Conservation (phyloP, 768 basidiomycete species). For the Phaffia australis region DNA sequence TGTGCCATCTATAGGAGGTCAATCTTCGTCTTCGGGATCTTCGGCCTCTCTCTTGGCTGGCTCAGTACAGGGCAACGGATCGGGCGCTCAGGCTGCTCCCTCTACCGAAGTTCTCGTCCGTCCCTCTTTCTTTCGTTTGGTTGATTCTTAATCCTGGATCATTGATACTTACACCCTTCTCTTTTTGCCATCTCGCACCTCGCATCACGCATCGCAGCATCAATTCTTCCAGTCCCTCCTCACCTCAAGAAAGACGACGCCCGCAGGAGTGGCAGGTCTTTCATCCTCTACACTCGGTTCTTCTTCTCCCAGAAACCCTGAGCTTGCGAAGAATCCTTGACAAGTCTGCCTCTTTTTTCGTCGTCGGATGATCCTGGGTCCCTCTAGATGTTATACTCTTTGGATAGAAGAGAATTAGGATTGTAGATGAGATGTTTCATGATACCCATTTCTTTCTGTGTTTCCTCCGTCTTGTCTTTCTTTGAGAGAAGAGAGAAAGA, state of each 20-base stretch:
- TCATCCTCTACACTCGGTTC: too few species aligned
- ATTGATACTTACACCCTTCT: neutral
- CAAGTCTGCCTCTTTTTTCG: too few species aligned
- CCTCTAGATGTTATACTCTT: too few species aligned
- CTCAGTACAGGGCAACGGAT: neutral
- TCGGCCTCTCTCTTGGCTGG: neutral
- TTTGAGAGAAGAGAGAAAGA: too few species aligned
- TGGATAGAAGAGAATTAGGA: too few species aligned
- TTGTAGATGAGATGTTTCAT: too few species aligned
- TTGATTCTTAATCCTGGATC: neutral
- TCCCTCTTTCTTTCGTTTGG: neutral
- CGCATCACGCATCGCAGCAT: slow-evolving; percentile 4
- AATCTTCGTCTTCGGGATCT: neutral
- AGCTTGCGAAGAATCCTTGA: too few species aligned
- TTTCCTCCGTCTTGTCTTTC: too few species aligned
- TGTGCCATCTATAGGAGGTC: neutral
- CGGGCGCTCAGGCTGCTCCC: slow-evolving; percentile 8
- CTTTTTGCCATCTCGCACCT: neutral
- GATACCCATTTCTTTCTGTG: too few species aligned
- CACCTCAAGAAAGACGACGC: slow-evolving; percentile 1
- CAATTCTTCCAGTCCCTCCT: slow-evolving; percentile 25
- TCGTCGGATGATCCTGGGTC: too few species aligned
- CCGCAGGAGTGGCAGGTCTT: neutral
- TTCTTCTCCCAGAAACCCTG: too few species aligned
- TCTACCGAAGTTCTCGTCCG: slow-evolving; percentile 18